Base-by-base conservation (phyloP, 352 stramenopile genomes). In the Thraustochytrium sp. region DNA sequence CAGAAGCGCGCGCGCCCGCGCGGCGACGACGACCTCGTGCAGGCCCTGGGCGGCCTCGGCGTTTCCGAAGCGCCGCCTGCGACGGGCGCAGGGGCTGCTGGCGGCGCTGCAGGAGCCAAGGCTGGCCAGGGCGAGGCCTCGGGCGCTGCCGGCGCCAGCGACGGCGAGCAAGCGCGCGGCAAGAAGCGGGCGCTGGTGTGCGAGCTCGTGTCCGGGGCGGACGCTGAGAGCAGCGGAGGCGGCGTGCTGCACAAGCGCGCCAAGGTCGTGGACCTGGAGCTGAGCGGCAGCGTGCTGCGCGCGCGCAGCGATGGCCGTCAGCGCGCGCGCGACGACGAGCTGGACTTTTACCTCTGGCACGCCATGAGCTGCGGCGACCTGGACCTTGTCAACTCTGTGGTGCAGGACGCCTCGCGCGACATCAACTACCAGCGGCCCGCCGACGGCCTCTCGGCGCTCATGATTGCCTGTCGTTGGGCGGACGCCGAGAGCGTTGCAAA, bases 321-420 rank as follows among this genome's bases (percentile, higher is more conserved):
- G 21, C 68, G 68, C n/a, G 18, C 26, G 11, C 46, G 46, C 18
- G 68, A 80, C 29, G 68, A 46, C 23, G 68, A 80, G 68, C 34
- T 80, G 23, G 68, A 80, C 51, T 80, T 80, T 64, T 46, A 46
- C 34, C 18, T 80, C 21, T 80, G 46, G 44, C 68, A 80, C 53
- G 68, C 68, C 11, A 31, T 13, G 13, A 64, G 31, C 34, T 55
- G 21, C 13, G 68, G 68, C 3, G 68, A 68, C 23, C 26, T 80
- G 13, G 68, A 16, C 9, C 42, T 64, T 4, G 31, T 80, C 0
- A 46, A 53, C 38, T 29, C 46, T 11, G 44, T 64, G 44, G 36
- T 80, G 18, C 44, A 80, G 34, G 8, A 80, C 21, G 16, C 62
- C 26, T 46, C 44, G 3, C 18, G 53, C 18, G 68, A 80, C 26